Evolutionary conservation across 164 flowering plant species (phyloP).

Genomic region (Tinospora cordifolia): DNA sequence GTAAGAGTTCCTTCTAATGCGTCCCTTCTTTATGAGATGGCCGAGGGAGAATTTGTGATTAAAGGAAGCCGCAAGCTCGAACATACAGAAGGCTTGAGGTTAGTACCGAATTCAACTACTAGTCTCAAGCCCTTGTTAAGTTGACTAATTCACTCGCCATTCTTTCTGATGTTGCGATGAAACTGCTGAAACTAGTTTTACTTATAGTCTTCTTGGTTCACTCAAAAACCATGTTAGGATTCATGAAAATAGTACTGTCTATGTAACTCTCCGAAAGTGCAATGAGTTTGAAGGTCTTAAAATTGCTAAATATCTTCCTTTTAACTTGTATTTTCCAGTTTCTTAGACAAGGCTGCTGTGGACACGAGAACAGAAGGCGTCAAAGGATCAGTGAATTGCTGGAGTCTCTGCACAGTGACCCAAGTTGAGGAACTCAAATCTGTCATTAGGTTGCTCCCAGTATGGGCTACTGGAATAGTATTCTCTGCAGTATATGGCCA

Average conservation of each 20-base stretch:
- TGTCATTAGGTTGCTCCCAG: slow-evolving; percentile 31
- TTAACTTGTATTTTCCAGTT: slow-evolving; percentile 21
- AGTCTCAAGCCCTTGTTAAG: not conserved
- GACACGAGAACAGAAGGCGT: slow-evolving; percentile 15
- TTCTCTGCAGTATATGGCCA: slow-evolving; percentile 36
- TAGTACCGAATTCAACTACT: not conserved
- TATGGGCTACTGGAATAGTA: slow-evolving; percentile 37
- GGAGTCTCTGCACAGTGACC: slow-evolving; percentile 40
- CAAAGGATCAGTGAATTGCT: slow-evolving; percentile 24
- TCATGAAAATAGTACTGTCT: no score
- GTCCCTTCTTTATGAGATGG: slow-evolving; percentile 29
- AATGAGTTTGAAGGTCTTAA: no score
- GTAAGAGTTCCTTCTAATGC: slow-evolving; percentile 27
- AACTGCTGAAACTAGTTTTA: no score
- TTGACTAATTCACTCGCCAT: no score
- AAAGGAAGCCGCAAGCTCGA: slow-evolving; percentile 45
- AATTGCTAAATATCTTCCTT: no score
- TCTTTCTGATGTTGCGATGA: no score
- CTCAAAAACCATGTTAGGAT: no score
- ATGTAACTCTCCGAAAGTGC: no score
- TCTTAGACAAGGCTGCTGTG: slow-evolving; percentile 41
- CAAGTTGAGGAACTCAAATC: slow-evolving; percentile 40
- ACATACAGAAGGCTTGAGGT: slow-evolving; percentile 36
- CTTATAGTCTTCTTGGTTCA: no score
- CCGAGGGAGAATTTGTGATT: slow-evolving; percentile 24